Evolutionary conservation across 805 yeast genomes (phyloP), one percentile per base, ranked within the genome.

Genomic region (Soucietia sequanensis): DNA sequence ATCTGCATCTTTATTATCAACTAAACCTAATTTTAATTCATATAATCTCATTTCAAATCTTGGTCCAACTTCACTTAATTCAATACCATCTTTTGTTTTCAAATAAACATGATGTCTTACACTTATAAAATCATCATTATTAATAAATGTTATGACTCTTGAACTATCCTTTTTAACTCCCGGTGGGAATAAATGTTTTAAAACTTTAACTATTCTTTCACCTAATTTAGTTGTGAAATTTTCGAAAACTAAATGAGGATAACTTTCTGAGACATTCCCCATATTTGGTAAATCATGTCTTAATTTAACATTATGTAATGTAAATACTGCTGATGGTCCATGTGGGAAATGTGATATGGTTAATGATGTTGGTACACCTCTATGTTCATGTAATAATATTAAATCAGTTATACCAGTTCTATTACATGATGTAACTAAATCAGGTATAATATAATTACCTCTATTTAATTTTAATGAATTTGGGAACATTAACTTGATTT

Each of bases 21-120:
- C 62, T 27, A 96, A 87, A 3, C 99, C 97, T 47, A 93, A 70
- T 52, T 81, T 76, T 45, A 93, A 66, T 60, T 91, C 97, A 58
- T 80, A 93, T 46, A 93, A 66, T 56, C 89, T 78, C 98, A 93
- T 90, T 62, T 93, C 99, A 51, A 93, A 93, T 43, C 99, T 72
- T n/a, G 99, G 99, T 0, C 99, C 99, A 23, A 93, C 84, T 58
- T 93, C 99, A 39, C 96, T 90, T 37, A 93, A 63, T 58, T 93
- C 98, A 2, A 89, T 96, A 23, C 80, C 75, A 43, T 89, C 96
- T 47, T 83, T 81, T 0, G 96, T 88, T 55, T 79, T 82, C 4
- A 89, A 96, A 57, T 85, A 93, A 1, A 93, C 84, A 56, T 93
- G 99, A 54, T 93, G 99, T 60, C 99, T 77, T 4, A 93, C 97